Conservation (phyloP, 345 rosid genomes). For the Eucalyptus curtisii region DNA sequence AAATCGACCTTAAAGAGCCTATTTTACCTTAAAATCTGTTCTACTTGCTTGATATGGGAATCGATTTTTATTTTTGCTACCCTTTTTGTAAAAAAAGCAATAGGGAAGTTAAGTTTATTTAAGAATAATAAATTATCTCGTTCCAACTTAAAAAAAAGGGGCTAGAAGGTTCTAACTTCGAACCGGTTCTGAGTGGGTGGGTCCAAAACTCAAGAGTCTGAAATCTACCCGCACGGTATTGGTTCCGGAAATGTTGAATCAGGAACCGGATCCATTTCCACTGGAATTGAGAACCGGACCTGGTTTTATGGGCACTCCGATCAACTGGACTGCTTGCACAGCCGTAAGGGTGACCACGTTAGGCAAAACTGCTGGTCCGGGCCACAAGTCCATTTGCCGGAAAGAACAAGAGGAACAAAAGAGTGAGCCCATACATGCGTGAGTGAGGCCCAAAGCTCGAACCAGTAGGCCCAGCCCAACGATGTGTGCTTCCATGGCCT, state of each 20-base stretch:
- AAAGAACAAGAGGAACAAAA: not conserved
- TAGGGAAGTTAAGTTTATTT: too few species aligned
- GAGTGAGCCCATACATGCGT: not conserved
- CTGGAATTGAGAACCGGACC: fast-evolving
- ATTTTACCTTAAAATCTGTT: too few species aligned
- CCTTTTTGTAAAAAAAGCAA: not conserved
- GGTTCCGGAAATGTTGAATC: fast-evolving
- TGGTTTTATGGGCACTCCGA: not conserved
- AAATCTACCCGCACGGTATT: fast-evolving
- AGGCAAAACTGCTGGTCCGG: not conserved
- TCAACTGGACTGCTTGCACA: not conserved
- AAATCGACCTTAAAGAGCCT: too few species aligned
- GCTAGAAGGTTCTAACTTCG: too few species aligned
- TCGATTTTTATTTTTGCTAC: fast-evolving
- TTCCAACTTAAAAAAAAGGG: too few species aligned
- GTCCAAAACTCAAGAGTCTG: fast-evolving
- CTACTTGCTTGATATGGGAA: fast-evolving
- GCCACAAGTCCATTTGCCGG: not conserved
- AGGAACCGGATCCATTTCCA: fast-evolving
- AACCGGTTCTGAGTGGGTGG: not conserved
- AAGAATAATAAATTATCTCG: too few species aligned
- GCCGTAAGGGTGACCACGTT: not conserved
- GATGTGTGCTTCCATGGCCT: not conserved
- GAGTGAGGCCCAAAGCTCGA: not conserved
- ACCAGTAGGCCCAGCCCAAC: not conserved